Percentiles rank a stretch among this genome's conserved stretches.
Conservation (phyloP, 805 yeast genomes). For the Schwanniomyces vanrijiae region DNA sequence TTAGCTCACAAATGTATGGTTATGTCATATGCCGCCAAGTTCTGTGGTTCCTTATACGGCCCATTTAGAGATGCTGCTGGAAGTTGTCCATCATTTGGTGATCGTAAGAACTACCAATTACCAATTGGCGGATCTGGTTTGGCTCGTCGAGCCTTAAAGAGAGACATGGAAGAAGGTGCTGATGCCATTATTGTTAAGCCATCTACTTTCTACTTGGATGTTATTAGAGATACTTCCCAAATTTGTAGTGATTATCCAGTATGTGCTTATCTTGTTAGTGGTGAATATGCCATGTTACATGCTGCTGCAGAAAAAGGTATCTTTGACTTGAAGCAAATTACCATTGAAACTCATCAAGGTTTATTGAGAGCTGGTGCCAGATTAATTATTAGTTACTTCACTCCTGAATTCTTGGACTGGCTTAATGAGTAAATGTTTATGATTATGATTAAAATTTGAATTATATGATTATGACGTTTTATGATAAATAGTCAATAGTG, state of each 20-base stretch:
- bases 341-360: slow-evolving; percentile 88
- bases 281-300: slow-evolving; percentile 96
- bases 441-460: neutral
- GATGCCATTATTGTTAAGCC: slow-evolving; percentile 97
- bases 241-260: slow-evolving; percentile 83
- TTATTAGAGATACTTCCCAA: slow-evolving; percentile 83
- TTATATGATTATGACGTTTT: too few relatives aligned
- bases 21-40: slow-evolving; percentile 93
- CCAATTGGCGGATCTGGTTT: slow-evolving; percentile 92
- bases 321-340: slow-evolving; percentile 77
- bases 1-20: slow-evolving; percentile 86
- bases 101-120: slow-evolving; percentile 87
- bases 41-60: slow-evolving; percentile 87
- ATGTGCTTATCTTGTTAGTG: slow-evolving; percentile 95
- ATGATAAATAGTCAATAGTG: neutral
- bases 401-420: slow-evolving; percentile 97
- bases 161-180: slow-evolving; percentile 91
- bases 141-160: slow-evolving; percentile 83
- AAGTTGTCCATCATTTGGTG: slow-evolving; percentile 85
- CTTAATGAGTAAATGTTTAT: slow-evolving; percentile 28
- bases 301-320: slow-evolving; percentile 97
- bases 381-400: slow-evolving; percentile 84
- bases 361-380: slow-evolving; percentile 95
- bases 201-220: slow-evolving; percentile 89
- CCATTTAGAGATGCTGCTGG: slow-evolving; percentile 99